These are phyloP conservation scores for Pleoardoris graminearum DNA, from an alignment of 2,329 filamentous ascomycete species.

Conservation along the genomic window DNA sequence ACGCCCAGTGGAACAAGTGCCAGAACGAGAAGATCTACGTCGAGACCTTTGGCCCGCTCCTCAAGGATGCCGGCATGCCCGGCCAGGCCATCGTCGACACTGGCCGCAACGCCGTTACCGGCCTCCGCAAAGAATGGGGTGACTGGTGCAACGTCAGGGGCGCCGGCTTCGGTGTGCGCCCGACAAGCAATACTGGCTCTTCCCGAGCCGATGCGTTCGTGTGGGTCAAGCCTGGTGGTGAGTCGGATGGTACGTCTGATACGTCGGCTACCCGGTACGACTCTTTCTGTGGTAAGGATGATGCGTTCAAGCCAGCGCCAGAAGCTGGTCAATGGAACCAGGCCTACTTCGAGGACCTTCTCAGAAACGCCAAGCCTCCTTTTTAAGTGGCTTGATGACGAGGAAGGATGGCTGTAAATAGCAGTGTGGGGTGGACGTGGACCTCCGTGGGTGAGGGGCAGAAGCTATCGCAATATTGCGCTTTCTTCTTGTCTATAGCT, in stretches of 20 bases:
- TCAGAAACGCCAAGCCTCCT: conserved; percentile 46
- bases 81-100: conserved; percentile 61
- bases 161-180: conserved; percentile 65
- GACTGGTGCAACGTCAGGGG: conserved; percentile 71
- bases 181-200: conserved; percentile 62
- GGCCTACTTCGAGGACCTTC: conserved; percentile 47
- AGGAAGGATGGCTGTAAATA: conserved; percentile 15
- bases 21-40: conserved; percentile 60
- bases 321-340: conserved; percentile 71
- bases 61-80: conserved; percentile 54
- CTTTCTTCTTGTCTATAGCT: conserved; percentile 15
- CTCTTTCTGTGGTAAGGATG: conserved; percentile 58
- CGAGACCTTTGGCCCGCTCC: conserved; percentile 55
- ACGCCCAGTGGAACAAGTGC: conserved; percentile 47
- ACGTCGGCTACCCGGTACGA: conserved; percentile 56
- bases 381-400: conserved; percentile 25
- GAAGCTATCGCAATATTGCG: conserved; percentile 6
- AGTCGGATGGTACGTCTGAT: conserved; percentile 55
- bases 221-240: conserved; percentile 70
- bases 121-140: conserved; percentile 59
- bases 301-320: conserved; percentile 65
- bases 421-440: background rate
- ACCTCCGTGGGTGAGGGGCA: background rate
- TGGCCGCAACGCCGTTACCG: conserved; percentile 59
- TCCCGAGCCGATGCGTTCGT: conserved; percentile 66